Evolutionary conservation across 148 eudicot species (phyloP).

Genomic region (Rhododendron henanense): DNA sequence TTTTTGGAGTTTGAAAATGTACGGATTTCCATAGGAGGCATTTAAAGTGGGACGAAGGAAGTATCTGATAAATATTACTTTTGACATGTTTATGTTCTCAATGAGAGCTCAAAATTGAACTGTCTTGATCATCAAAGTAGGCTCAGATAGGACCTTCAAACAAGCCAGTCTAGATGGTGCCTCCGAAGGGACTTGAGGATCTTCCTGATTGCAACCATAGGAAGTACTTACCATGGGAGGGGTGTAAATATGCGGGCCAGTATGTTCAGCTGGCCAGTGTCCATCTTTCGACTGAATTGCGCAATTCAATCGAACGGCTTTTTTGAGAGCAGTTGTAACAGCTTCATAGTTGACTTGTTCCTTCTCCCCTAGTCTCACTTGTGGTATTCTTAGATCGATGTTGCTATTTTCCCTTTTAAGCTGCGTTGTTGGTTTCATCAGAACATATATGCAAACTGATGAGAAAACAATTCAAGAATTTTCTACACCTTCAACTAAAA

Average conservation of each 20-base stretch:
- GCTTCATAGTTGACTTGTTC: slow-evolving; percentile 12
- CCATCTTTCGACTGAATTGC: slow-evolving; percentile 21
- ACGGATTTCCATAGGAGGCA: too few relatives aligned
- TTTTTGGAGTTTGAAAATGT: too few relatives aligned
- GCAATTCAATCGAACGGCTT: slow-evolving; percentile 12
- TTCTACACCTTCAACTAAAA: not conserved
- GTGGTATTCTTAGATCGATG: not conserved
- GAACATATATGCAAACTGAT: not conserved
- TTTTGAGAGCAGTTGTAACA: slow-evolving; percentile 10
- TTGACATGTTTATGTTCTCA: not conserved
- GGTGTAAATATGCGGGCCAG: slow-evolving; percentile 15
- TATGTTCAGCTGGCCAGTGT: slow-evolving; percentile 22
- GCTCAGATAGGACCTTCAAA: too few relatives aligned
- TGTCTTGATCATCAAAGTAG: not conserved
- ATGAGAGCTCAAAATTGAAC: not conserved
- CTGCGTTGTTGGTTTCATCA: not conserved
- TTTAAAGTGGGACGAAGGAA: too few relatives aligned
- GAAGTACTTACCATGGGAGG: slow-evolving; percentile 15
- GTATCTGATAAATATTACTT: too few relatives aligned
- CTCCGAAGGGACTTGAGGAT: not conserved
- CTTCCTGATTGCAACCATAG: not conserved
- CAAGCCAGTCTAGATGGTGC: not conserved
- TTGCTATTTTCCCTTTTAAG: not conserved
- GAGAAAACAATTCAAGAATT: not conserved
- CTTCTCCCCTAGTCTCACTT: not conserved